These are phyloP conservation scores for Sugiyamaella marilandica DNA, from an alignment of 805 yeast species.

Conservation along the genomic window DNA sequence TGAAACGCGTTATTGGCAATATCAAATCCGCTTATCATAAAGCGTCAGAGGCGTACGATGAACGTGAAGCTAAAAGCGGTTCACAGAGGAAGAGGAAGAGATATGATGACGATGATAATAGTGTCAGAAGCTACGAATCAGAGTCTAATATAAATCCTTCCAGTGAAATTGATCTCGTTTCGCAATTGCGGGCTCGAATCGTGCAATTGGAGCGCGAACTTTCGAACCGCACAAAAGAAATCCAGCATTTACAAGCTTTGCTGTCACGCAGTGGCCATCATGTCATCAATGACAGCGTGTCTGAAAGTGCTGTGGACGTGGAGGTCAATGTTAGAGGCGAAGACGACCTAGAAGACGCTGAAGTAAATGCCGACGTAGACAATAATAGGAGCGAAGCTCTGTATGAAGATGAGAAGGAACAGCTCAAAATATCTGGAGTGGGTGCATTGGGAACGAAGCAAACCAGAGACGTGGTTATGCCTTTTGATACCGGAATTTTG, in stretches of 20 bases:
- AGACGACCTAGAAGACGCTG: not conserved
- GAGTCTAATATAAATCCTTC: not conserved
- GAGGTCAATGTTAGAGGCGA: not conserved
- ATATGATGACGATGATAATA: conserved; percentile 8
- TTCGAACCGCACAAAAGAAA: not conserved
- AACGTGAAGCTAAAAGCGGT: conserved; percentile 2
- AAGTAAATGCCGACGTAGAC: not conserved
- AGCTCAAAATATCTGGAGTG: not conserved
- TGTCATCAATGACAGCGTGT: not conserved
- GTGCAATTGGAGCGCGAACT: not conserved
- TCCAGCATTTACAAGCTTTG: not conserved
- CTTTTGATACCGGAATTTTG: conserved; percentile 1
- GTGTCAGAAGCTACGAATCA: not conserved
- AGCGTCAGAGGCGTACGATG: conserved; percentile 20
- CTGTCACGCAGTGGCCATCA: not conserved
- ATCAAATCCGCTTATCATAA: conserved; percentile 16
- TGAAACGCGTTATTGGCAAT: conserved; percentile 8
- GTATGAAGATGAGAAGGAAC: conserved; percentile 6
- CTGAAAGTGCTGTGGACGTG: not conserved
- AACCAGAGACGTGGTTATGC: not conserved
- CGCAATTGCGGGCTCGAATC: not conserved
- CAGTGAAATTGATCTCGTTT: not conserved
- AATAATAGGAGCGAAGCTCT: conserved; percentile 8
- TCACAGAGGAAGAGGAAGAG: conserved; percentile 12
- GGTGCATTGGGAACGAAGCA: not conserved